These are phyloP conservation scores for Sarocladiaceae sp. DNA, from an alignment of 2,329 filamentous ascomycete genomes.

Conservation along the genomic window DNA sequence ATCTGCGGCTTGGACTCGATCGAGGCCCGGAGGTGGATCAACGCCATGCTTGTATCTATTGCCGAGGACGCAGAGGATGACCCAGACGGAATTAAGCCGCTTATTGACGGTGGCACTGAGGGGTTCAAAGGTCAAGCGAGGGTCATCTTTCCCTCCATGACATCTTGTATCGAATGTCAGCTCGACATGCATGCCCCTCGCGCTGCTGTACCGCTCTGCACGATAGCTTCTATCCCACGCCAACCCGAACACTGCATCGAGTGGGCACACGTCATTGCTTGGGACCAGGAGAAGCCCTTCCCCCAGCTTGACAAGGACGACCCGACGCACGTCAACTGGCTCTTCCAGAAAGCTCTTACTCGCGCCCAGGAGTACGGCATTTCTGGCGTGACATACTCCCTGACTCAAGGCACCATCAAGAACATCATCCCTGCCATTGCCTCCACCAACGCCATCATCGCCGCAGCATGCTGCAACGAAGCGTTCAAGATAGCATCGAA, in stretches of 20 bases:
- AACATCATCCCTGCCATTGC: constrained; percentile 99
- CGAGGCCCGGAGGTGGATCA: constrained; percentile 98
- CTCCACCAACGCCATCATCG: constrained; percentile 95
- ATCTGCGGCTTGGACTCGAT: constrained; percentile 96
- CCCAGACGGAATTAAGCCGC: constrained; percentile 81
- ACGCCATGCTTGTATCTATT: constrained; percentile 86
- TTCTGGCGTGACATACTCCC: constrained; percentile 84
- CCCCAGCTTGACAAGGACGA: constrained; percentile 91
- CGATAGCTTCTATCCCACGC: constrained; percentile 90
- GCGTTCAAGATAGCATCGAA: constrained; percentile 89
- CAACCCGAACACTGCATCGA: constrained; percentile 98
- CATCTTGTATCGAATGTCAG: constrained; percentile 96
- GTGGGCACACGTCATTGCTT: constrained; percentile 98
- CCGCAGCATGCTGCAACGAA: constrained; percentile 93
- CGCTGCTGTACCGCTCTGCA: constrained; percentile 94
- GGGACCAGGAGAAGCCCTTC: constrained; percentile 83
- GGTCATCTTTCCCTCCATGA: constrained; percentile 87
- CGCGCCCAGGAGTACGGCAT: constrained; percentile 89
- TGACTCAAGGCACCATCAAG: constrained; percentile 97
- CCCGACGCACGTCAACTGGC: constrained; percentile 95
- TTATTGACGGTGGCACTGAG: constrained; percentile 96
- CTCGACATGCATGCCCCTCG: constrained; percentile 98
- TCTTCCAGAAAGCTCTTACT: constrained; percentile 77
- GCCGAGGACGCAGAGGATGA: constrained; percentile 68
- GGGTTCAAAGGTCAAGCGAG: constrained; percentile 96